A percentile compares a stretch with the other conserved stretches of the same genome.
Conservation (phyloP, 192 early-diverging fungal species). For the Linnemannia elongata region DNA sequence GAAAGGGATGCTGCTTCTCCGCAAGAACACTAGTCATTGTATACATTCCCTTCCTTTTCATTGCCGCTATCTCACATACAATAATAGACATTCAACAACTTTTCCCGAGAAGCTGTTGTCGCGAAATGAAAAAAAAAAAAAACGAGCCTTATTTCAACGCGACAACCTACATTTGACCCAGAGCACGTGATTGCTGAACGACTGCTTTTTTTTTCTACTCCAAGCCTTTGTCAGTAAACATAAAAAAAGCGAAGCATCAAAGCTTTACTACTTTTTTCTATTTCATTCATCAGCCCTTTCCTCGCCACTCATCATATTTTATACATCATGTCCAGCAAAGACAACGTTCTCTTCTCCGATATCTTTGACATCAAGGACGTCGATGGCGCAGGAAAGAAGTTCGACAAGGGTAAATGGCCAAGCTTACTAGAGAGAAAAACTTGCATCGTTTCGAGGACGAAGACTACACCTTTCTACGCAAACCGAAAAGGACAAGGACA, state of each 20-base stretch:
- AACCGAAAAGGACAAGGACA: too few species aligned
- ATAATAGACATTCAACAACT: too few species aligned
- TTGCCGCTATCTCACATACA: neutral
- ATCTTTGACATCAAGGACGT: slow-evolving; percentile 92
- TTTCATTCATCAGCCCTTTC: neutral
- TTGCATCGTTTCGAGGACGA: too few species aligned
- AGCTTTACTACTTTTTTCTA: neutral
- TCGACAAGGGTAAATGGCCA: slow-evolving; percentile 83
- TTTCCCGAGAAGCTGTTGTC: too few species aligned
- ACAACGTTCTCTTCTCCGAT: slow-evolving; percentile 89
- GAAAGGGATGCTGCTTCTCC: slow-evolving; percentile 11
- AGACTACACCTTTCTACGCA: too few species aligned
- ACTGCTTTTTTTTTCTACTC: neutral
- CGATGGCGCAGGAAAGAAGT: slow-evolving; percentile 92
- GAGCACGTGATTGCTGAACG: neutral
- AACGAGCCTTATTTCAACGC: too few species aligned
- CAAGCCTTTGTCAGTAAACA: neutral
- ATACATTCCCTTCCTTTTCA: neutral
- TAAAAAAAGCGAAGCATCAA: slow-evolving; percentile 14
- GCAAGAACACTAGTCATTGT: neutral
- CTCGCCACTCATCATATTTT: neutral
- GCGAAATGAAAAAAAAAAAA: too few species aligned
- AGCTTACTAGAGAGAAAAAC: neutral
- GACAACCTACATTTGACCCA: too few species aligned
- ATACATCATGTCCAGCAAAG: slow-evolving; percentile 69